phyloP scores from a whole-genome alignment of 148 eudicot species.

The Vaccinium corymbosum region DNA sequence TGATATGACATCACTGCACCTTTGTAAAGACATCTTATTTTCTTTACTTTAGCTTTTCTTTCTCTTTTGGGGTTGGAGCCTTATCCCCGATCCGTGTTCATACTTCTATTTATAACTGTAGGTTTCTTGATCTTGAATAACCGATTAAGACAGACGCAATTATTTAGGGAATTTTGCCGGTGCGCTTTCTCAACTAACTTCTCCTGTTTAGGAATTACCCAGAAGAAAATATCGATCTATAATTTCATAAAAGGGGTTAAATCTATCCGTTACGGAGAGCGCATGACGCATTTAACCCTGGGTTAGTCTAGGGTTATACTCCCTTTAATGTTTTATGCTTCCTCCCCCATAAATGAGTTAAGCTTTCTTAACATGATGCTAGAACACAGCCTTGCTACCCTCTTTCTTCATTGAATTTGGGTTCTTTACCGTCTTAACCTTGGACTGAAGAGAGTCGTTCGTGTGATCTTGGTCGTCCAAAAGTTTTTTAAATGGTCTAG shows the following conservation, averaged over 20 bases:
- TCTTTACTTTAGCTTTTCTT: background rate
- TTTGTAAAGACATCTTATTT: background rate
- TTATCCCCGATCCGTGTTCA: background rate
- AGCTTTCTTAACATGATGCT: background rate
- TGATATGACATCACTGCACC: background rate
- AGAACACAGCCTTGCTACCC: background rate
- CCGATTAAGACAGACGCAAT: background rate
- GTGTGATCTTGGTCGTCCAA: too few relatives aligned
- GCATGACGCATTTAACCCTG: background rate
- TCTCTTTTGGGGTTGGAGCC: background rate
- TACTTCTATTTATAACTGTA: background rate
- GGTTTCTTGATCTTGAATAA: background rate
- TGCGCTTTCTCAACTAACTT: background rate
- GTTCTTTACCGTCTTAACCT: too few relatives aligned
- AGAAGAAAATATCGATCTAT: background rate
- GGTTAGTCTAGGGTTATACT: background rate
- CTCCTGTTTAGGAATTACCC: background rate
- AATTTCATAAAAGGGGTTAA: background rate
- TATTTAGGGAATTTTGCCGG: background rate
- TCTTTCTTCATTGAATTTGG: background rate
- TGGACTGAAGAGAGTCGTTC: too few relatives aligned
- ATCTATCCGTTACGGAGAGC: background rate
- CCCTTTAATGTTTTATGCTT: background rate
- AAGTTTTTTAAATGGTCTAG: too few relatives aligned
- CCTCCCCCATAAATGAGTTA: background rate